phyloP scores from a whole-genome alignment of 306 rosid species.

The Prunus mira region DNA sequence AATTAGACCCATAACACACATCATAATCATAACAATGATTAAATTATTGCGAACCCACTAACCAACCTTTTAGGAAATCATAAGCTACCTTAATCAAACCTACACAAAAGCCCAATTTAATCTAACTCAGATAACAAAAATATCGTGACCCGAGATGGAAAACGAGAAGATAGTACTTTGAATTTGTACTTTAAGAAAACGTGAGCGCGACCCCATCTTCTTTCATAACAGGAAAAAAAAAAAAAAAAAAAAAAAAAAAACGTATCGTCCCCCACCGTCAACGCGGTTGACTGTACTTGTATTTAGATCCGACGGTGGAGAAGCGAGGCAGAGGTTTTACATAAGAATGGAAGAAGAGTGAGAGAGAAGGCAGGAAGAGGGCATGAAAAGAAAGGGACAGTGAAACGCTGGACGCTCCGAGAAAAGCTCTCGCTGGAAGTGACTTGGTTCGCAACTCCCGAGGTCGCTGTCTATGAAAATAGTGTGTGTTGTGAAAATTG shows the following conservation, averaged over 20 bases:
- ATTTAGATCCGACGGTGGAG: slow-evolving; percentile 6
- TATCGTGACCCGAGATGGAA: background rate
- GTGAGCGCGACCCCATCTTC: background rate
- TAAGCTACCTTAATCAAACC: no score
- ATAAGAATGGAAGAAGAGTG: background rate
- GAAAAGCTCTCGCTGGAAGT: slow-evolving; percentile 52
- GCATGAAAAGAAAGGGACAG: slow-evolving; percentile 15
- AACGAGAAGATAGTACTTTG: background rate
- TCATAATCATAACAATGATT: slow-evolving; percentile 5
- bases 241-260: background rate
- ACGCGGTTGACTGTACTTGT: background rate
- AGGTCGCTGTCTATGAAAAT: slow-evolving; percentile 39
- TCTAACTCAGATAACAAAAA: background rate
- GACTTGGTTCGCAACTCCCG: slow-evolving; percentile 42
- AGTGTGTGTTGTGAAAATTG: slow-evolving; percentile 4
- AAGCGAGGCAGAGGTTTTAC: background rate
- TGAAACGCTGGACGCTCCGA: slow-evolving; percentile 42
- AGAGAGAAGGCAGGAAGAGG: background rate
- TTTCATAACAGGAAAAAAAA: background rate
- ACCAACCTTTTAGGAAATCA: background rate
- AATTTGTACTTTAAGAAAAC: background rate
- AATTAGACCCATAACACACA: background rate
- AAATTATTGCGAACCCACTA: background rate
- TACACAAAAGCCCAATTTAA: background rate
- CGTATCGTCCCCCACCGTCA: slow-evolving; percentile 10